Evolutionary conservation across 495 filamentous ascomycete species (phyloP).

Genomic region (Stereocaulon alpinum): DNA sequence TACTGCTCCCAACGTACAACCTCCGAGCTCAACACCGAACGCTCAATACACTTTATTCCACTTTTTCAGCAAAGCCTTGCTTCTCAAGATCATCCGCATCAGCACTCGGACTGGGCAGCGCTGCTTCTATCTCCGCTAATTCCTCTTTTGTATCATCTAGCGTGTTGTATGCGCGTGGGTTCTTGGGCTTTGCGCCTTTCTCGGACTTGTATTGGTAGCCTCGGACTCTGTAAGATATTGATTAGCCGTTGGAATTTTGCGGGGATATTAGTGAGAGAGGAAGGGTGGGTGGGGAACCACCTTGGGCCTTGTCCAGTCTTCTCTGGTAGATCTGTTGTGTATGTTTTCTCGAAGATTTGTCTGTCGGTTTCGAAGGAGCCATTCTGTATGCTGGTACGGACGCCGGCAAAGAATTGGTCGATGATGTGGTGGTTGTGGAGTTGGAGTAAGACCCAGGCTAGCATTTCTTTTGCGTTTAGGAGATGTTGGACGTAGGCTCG

Average conservation of each 20-base stretch:
- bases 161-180: slow-evolving; percentile 52
- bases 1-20: too few relatives aligned
- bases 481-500: slow-evolving; percentile 81
- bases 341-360: slow-evolving; percentile 46
- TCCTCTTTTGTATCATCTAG: slow-evolving; percentile 42
- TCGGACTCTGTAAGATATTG: slow-evolving; percentile 41
- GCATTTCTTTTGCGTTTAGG: slow-evolving; percentile 83
- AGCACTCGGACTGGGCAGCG: slow-evolving; percentile 36
- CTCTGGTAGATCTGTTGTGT: slow-evolving; percentile 58
- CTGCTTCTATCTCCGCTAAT: slow-evolving; percentile 37
- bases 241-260: background rate
- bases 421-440: slow-evolving; percentile 75
- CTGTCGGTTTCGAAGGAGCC: slow-evolving; percentile 54
- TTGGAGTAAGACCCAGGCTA: slow-evolving; percentile 86
- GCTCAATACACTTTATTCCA: slow-evolving; percentile 6
- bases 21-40: background rate
- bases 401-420: slow-evolving; percentile 58
- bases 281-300: slow-evolving; percentile 26
- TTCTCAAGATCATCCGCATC: slow-evolving; percentile 45
- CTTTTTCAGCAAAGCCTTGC: slow-evolving; percentile 51
- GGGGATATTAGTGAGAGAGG: background rate
- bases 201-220: slow-evolving; percentile 75
- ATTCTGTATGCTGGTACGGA: slow-evolving; percentile 50
- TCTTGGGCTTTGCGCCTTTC: slow-evolving; percentile 53
- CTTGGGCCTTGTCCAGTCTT: slow-evolving; percentile 70